A percentile compares a stretch with the other conserved stretches of the same genome.
phyloP scores from a whole-genome alignment of 2,329 filamentous ascomycete genomes.

The Sporothrix mexicana region DNA sequence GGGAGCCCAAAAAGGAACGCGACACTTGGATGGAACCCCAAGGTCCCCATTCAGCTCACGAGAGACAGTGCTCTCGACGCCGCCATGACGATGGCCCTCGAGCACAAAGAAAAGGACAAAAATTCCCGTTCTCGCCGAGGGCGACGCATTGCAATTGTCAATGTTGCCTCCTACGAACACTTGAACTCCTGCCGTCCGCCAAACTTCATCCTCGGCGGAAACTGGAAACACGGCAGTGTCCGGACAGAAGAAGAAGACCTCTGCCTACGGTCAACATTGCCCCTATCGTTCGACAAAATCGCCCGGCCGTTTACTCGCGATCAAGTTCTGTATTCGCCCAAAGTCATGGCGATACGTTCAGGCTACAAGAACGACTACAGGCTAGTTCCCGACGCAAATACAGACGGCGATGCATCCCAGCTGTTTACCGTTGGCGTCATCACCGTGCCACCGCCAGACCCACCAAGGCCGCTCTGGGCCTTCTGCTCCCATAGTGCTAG shows the following conservation, averaged over 20 bases:
- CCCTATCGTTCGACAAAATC: slow-evolving; percentile 48
- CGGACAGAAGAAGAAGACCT: slow-evolving; percentile 71
- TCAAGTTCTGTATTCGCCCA: slow-evolving; percentile 43
- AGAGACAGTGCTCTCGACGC: not conserved
- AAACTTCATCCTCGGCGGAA: too few species aligned
- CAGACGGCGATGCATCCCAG: slow-evolving; percentile 28
- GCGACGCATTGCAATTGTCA: slow-evolving; percentile 53
- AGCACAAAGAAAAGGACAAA: not conserved
- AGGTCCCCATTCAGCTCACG: not conserved
- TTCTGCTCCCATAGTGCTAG: too few species aligned
- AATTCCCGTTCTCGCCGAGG: not conserved
- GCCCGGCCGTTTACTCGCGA: too few species aligned
- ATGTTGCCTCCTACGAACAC: slow-evolving; percentile 50
- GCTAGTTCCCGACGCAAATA: slow-evolving; percentile 36
- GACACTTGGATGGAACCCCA: not conserved
- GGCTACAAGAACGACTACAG: slow-evolving; percentile 25
- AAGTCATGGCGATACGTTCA: slow-evolving; percentile 44
- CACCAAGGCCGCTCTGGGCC: too few species aligned
- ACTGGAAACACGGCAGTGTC: slow-evolving; percentile 62
- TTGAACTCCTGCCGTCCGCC: slow-evolving; percentile 61
- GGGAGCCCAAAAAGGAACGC: too few species aligned
- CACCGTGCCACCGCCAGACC: slow-evolving; percentile 59
- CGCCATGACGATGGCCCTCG: not conserved
- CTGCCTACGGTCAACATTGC: slow-evolving; percentile 66
- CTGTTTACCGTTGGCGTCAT: slow-evolving; percentile 64